These are phyloP conservation scores for Penicillium atrosanguineum DNA, from an alignment of 495 filamentous ascomycete genomes.

Conservation along the genomic window DNA sequence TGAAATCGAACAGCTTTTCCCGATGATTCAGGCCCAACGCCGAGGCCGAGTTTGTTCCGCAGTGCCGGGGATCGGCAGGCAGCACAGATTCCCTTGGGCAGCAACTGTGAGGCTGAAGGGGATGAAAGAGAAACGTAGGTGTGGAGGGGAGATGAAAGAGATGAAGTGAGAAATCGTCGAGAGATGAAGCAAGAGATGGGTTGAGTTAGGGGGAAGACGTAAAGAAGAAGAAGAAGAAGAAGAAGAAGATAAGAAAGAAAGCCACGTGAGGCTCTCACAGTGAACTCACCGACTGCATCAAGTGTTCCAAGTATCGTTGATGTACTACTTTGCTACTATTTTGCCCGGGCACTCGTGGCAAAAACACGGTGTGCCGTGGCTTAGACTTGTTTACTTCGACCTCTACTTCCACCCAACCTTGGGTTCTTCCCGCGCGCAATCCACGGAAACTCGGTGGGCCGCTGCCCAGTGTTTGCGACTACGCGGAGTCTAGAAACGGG, in stretches of 20 bases:
- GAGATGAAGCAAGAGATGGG: neutral
- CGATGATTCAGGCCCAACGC: neutral
- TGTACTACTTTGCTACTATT: neutral
- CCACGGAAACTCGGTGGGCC: neutral
- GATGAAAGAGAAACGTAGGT: neutral
- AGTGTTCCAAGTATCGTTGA: neutral
- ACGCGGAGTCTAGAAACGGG: neutral
- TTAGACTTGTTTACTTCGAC: neutral
- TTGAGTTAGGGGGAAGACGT: neutral
- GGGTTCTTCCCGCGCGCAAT: neutral
- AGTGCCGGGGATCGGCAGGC: conserved; percentile 6
- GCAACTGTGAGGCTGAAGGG: neutral
- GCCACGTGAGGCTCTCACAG: conserved; percentile 15
- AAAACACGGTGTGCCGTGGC: conserved; percentile 8
- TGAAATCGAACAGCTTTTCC: conserved; percentile 11
- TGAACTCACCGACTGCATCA: neutral
- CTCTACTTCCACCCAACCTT: neutral
- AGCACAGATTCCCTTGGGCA: conserved; percentile 1
- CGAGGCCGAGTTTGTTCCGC: neutral
- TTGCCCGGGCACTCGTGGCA: conserved; percentile 7
- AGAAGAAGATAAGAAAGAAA: neutral
- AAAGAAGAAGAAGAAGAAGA: neutral
- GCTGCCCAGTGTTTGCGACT: neutral
- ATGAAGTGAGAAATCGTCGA: neutral
- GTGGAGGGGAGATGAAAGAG: neutral